Evolutionary conservation across 1,139 yeast species (phyloP).

Genomic region (Pichia kudriavzevii): DNA sequence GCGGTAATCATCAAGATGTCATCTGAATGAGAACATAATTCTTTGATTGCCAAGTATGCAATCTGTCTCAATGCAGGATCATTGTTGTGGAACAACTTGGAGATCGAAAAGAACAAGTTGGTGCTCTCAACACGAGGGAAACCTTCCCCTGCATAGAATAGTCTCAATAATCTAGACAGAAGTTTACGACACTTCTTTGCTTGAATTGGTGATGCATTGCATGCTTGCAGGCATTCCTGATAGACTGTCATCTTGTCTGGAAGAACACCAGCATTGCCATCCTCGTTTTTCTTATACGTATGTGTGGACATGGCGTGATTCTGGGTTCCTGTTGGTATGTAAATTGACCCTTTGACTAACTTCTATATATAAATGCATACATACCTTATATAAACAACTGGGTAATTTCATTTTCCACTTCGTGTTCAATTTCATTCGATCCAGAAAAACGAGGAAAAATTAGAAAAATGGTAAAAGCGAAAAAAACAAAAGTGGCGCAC

Average conservation of each 20-base stretch:
- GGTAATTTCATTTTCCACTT: too few relatives aligned
- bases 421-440: too few relatives aligned
- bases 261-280: constrained; percentile 51
- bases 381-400: not conserved
- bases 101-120: constrained; percentile 83
- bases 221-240: constrained; percentile 90
- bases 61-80: constrained; percentile 87
- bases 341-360: not conserved
- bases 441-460: too few relatives aligned
- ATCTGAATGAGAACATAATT: constrained; percentile 73
- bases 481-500: not conserved
- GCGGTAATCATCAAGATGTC: constrained; percentile 97
- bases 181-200: constrained; percentile 79
- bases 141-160: constrained; percentile 75
- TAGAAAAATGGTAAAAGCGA: too few relatives aligned
- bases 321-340: not conserved
- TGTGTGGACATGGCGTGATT: constrained; percentile 56
- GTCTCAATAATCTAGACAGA: constrained; percentile 63
- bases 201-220: constrained; percentile 86
- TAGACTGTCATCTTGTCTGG: constrained; percentile 97
- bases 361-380: too few relatives aligned
- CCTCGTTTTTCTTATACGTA: constrained; percentile 79
- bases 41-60: constrained; percentile 91
- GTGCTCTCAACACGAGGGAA: constrained; percentile 91
- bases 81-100: constrained; percentile 90